phyloP scores from a whole-genome alignment of 1,284 basidiomycete genomes.

The Sparassis latifolia region DNA sequence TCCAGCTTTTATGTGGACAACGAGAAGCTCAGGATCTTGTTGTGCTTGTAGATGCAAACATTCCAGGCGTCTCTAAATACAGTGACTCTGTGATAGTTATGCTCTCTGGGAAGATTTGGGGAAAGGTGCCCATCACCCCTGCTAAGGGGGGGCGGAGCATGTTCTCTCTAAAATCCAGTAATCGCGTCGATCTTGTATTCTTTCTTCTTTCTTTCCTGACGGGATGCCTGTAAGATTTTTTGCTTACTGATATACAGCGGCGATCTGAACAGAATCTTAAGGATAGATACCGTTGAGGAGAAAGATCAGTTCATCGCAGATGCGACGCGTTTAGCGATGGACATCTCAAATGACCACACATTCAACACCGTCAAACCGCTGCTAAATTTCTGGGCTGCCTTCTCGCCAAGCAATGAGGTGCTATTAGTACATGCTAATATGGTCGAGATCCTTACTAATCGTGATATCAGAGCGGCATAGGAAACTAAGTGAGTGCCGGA shows the following conservation, averaged over 20 bases:
- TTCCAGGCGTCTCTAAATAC: too few species aligned
- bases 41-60: background rate
- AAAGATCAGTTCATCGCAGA: constrained; percentile 64
- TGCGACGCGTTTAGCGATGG: constrained; percentile 57
- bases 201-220: too few species aligned
- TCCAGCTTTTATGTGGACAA: constrained; percentile 13
- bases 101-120: background rate
- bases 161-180: constrained; percentile 21
- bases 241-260: too few species aligned
- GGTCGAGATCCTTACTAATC: too few species aligned
- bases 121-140: background rate
- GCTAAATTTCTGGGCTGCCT: constrained; percentile 81
- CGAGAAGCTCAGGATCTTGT: constrained; percentile 13
- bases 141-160: background rate
- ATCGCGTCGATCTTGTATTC: constrained; percentile 74
- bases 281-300: constrained; percentile 55
- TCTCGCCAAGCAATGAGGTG: constrained; percentile 68
- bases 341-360: constrained; percentile 69
- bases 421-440: constrained; percentile 3
- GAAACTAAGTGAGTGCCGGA: constrained; percentile 63
- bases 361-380: constrained; percentile 73
- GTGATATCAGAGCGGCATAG: constrained; percentile 61
- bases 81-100: background rate
- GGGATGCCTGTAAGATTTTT: constrained; percentile 58
- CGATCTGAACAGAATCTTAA: background rate